Conservation (phyloP, 257 asterid genomes). For the Salvia hispanica region DNA sequence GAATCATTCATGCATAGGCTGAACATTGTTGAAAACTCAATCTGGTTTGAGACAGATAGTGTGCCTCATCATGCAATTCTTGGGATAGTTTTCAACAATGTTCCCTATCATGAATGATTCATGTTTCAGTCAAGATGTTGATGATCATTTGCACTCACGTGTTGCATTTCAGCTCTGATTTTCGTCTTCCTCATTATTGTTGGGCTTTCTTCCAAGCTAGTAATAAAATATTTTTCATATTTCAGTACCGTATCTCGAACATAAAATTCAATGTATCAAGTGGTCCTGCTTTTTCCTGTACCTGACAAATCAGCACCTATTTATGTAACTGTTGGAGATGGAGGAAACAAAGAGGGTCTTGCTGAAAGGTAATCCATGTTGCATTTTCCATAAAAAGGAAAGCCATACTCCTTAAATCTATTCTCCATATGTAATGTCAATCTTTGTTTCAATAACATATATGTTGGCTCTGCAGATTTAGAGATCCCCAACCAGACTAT, state of each 20-base stretch:
- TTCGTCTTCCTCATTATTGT: not conserved
- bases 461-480: constrained; percentile 57
- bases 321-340: constrained; percentile 96
- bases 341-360: constrained; percentile 98
- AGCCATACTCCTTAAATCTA: not conserved
- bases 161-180: not conserved
- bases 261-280: constrained; percentile 44
- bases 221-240: constrained; percentile 22
- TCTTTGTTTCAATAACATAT: not conserved
- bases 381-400: constrained; percentile 2
- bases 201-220: not conserved
- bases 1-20: constrained; percentile 8
- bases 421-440: not conserved
- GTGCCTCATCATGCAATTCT: not conserved
- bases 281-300: constrained; percentile 56
- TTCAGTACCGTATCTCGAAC: constrained; percentile 91
- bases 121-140: constrained; percentile 9
- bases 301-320: constrained; percentile 92
- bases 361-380: constrained; percentile 57
- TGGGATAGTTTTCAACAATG: not conserved
- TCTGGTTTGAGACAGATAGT: not conserved
- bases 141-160: constrained; percentile 5
- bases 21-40: constrained; percentile 5
- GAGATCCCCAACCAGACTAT: constrained; percentile 93
- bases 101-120: constrained; percentile 12